phyloP scores from a whole-genome alignment of 805 yeast species.

The Tetrapisispora namnaoensis region DNA sequence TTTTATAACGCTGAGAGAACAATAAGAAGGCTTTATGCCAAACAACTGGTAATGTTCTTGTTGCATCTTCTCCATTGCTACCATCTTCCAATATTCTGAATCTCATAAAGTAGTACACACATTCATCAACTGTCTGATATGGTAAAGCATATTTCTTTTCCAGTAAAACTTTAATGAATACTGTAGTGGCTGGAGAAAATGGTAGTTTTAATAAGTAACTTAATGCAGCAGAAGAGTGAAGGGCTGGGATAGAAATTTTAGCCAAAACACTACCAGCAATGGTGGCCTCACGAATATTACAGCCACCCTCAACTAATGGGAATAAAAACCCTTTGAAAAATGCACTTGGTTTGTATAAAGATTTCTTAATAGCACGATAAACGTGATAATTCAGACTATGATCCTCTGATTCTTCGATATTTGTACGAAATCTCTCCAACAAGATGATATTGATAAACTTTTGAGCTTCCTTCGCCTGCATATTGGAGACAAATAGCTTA shows the following conservation, averaged over 20 bases:
- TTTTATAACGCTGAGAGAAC: conserved; percentile 92
- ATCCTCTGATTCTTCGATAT: conserved; percentile 63
- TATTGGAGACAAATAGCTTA: conserved; percentile 81
- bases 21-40: conserved; percentile 96
- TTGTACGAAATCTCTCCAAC: conserved; percentile 60
- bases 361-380: conserved; percentile 83
- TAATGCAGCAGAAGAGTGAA: conserved; percentile 93
- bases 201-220: conserved; percentile 74
- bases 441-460: conserved; percentile 61
- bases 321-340: conserved; percentile 93
- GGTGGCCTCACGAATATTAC: conserved; percentile 88
- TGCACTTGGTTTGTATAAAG: conserved; percentile 94
- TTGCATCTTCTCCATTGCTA: conserved; percentile 33
- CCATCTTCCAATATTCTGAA: conserved; percentile 55
- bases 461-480: conserved; percentile 82
- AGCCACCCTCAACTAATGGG: conserved; percentile 81
- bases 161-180: conserved; percentile 77
- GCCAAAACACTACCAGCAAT: conserved; percentile 87
- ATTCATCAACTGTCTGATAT: conserved; percentile 88
- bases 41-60: conserved; percentile 66
- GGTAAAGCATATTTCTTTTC: conserved; percentile 97
- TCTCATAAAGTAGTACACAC: conserved; percentile 88
- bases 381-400: conserved; percentile 84
- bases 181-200: conserved; percentile 80
- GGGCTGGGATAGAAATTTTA: conserved; percentile 84